These are phyloP conservation scores for Phyllosticta citribraziliensis DNA, from an alignment of 2,329 filamentous ascomycete species.

Conservation along the genomic window DNA sequence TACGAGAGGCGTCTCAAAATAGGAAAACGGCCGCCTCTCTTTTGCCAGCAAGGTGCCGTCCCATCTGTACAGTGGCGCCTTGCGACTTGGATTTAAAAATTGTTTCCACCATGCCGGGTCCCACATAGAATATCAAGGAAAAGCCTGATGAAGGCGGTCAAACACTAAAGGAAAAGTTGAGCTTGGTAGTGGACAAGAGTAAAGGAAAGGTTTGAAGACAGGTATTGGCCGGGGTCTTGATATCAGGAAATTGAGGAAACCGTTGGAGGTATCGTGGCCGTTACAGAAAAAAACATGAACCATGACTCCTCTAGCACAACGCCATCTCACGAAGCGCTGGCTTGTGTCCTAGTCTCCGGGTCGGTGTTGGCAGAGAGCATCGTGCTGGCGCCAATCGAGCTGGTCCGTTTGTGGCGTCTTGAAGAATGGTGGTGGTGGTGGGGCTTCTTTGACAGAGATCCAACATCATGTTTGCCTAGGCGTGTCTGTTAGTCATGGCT, in stretches of 20 bases:
- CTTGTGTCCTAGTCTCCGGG: slow-evolving; percentile 1
- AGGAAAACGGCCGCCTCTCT: neutral
- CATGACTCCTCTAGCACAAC: neutral
- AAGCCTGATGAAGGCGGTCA: neutral
- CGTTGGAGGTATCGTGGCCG: slow-evolving; percentile 7
- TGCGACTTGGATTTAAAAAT: neutral
- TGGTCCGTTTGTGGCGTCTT: slow-evolving; percentile 3
- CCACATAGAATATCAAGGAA: neutral
- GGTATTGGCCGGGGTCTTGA: slow-evolving; percentile 5
- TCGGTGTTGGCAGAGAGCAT: slow-evolving; percentile 3
- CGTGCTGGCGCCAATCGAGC: slow-evolving; percentile 4
- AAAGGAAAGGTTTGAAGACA: slow-evolving; percentile 1
- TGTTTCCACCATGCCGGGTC: neutral
- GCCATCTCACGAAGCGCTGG: slow-evolving; percentile 3
- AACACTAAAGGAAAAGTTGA: neutral
- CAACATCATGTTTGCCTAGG: slow-evolving; percentile 43
- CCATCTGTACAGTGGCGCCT: neutral
- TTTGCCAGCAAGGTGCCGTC: neutral
- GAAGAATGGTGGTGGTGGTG: slow-evolving; percentile 15
- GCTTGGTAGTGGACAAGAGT: slow-evolving; percentile 4
- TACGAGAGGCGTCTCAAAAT: neutral
- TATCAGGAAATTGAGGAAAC: slow-evolving; percentile 10
- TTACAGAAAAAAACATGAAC: slow-evolving; percentile 5
- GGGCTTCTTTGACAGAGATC: slow-evolving; percentile 30
- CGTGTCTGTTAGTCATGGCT: slow-evolving; percentile 1